phyloP scores from a whole-genome alignment of 1,284 basidiomycete species.

The Ganoderma sinense region DNA sequence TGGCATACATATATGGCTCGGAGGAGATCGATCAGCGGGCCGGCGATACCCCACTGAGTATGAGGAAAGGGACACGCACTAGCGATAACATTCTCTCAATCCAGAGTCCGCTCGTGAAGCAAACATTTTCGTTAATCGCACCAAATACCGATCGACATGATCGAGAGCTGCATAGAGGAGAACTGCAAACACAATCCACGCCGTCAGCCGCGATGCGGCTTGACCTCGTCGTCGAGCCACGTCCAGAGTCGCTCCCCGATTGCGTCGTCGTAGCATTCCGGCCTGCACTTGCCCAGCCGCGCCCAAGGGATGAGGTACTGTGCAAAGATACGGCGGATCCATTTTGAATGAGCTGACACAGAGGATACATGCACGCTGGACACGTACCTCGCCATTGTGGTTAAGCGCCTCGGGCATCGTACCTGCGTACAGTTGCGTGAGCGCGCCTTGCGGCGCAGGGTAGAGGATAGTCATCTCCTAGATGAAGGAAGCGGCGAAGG shows the following conservation, averaged over 20 bases:
- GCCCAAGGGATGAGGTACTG: conserved; percentile 50
- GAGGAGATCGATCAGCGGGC: no score
- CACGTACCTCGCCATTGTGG: conserved; percentile 35
- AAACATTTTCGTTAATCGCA: no score
- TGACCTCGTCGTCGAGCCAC: conserved; percentile 51
- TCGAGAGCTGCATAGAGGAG: background rate
- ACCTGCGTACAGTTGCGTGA: conserved; percentile 37
- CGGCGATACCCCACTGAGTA: no score
- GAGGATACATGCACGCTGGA: background rate
- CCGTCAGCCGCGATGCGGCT: background rate
- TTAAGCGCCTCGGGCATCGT: conserved; percentile 34
- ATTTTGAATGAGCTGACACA: background rate
- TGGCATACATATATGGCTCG: no score
- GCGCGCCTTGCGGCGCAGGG: conserved; percentile 31
- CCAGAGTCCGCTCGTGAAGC: no score
- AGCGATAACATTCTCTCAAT: no score
- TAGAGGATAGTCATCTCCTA: conserved; percentile 21
- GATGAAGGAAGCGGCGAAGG: background rate
- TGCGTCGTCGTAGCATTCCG: conserved; percentile 43
- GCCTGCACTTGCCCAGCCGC: conserved; percentile 42
- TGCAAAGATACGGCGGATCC: background rate
- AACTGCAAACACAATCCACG: conserved; percentile 22
- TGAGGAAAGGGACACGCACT: no score
- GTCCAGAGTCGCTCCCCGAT: conserved; percentile 49
- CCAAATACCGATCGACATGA: background rate